Conservation (phyloP, 768 basidiomycete genomes). For the Wakefieldia striispora region DNA sequence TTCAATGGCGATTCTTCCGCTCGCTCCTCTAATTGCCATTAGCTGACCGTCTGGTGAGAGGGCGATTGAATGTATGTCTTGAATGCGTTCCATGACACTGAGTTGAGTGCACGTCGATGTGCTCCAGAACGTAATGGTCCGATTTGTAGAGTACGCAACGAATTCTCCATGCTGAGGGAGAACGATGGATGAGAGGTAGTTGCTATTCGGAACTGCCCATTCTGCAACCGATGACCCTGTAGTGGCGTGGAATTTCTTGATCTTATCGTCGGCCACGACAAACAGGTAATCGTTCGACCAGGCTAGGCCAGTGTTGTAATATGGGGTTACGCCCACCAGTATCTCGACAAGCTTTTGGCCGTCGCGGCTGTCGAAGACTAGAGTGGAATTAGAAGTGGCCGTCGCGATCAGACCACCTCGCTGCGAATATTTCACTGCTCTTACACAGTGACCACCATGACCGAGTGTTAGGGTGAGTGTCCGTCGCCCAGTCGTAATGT, state of each 20-base stretch:
- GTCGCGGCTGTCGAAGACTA: neutral
- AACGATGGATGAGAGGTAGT: neutral
- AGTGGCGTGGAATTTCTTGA: neutral
- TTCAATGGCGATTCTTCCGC: neutral
- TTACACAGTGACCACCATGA: neutral
- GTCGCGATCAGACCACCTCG: neutral
- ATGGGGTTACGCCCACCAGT: neutral
- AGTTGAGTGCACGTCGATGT: neutral
- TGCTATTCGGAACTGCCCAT: neutral
- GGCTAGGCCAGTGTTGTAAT: constrained; percentile 1
- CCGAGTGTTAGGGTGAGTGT: neutral
- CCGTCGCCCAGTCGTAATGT: neutral
- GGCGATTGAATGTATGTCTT: neutral
- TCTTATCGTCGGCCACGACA: neutral
- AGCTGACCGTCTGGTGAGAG: neutral
- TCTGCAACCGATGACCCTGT: neutral
- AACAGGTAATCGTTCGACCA: constrained; percentile 3
- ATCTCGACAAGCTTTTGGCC: neutral
- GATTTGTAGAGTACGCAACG: neutral
- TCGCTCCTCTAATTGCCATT: neutral
- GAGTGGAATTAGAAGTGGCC: neutral
- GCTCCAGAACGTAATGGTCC: constrained; percentile 1
- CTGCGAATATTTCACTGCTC: constrained; percentile 1
- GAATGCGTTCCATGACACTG: neutral
- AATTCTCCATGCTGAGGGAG: neutral